Percentiles rank a stretch among this genome's conserved stretches.
phyloP scores from a whole-genome alignment of 2,329 filamentous ascomycete species.

The Cladosporium sp. region DNA sequence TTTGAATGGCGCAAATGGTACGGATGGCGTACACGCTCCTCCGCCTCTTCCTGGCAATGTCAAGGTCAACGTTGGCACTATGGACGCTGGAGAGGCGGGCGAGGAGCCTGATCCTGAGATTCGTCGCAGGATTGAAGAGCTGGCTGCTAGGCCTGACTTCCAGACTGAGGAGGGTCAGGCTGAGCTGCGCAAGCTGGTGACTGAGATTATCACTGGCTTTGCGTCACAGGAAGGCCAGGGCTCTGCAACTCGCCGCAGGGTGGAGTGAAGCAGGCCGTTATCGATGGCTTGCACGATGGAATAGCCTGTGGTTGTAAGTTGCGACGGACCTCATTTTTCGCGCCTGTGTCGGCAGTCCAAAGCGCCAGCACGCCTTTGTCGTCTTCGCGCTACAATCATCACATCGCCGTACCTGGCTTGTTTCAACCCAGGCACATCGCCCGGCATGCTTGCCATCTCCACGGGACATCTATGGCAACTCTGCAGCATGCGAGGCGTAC shows the following conservation, averaged over 20 bases:
- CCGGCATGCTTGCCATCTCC: not conserved
- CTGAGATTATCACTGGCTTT: conserved; percentile 71
- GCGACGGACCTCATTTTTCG: too few relatives aligned
- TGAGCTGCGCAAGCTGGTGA: conserved; percentile 71
- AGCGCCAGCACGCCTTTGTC: too few relatives aligned
- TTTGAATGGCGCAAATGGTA: conserved; percentile 33
- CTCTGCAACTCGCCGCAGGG: conserved; percentile 25
- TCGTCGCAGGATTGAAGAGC: conserved; percentile 77
- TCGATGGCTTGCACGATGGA: not conserved
- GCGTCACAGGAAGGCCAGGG: conserved; percentile 54
- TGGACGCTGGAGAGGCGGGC: conserved; percentile 56
- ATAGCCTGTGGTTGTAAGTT: too few relatives aligned
- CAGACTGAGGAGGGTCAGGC: conserved; percentile 74
- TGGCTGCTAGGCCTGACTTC: conserved; percentile 81
- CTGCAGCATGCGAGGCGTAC: not conserved
- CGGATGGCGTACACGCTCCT: conserved; percentile 32
- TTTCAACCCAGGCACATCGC: not conserved
- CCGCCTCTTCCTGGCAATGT: conserved; percentile 72
- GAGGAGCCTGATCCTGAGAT: conserved; percentile 74
- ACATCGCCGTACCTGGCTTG: not conserved
- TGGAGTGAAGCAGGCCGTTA: not conserved
- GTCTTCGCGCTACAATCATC: not conserved
- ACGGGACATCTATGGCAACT: not conserved
- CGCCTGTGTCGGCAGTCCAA: too few relatives aligned
- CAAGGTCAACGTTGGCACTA: conserved; percentile 70